Evolutionary conservation across 2,329 filamentous ascomycete genomes (phyloP), one percentile per base, ranked within the genome.

Genomic region (Chrysoporthe puriensis): DNA sequence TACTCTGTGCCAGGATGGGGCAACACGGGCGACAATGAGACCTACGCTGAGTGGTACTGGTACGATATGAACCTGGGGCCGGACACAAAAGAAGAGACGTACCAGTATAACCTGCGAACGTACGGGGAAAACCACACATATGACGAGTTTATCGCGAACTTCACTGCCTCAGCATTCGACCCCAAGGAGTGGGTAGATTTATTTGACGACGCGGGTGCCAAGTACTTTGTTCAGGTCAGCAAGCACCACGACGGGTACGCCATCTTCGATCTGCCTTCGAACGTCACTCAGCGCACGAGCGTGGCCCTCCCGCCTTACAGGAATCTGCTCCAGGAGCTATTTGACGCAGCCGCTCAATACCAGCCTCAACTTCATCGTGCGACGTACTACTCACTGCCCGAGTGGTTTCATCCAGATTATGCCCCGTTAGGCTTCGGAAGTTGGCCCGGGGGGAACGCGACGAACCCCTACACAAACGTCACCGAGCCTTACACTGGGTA

Each of bases 1-100:
- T 88, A 87, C 70, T 75, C 84, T 0, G 85, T 88, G 0, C 83
- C 86, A 0, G 85, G 82, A 3, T 88, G 85, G 85, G 86, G 86
- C 3, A 81, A 81, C 70, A 77, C 77, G 4, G 74, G 75, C 2
- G 74, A 76, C 0, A 71, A 79, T 62, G 80, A 83, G 69, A 78
- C 75, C 40, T 82, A 82, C 62, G 78, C 80, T 0, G 81, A 83
- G 70, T 82, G 68, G 68, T 70, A 70, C 63, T 70, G 68, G 68
- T 70, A 52, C 43, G 40, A 65, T 18, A 63, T 70, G 68, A 70
- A 70, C 32, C 26, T 21, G 1, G 66, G 72, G 14, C 69, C 70
- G 3, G 50, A 65, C 46, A 64, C 66, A 16, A 62, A 60, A 18
- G 64, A 64, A 16, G 66, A 70, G 48, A 72, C 70, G 0, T 73